Conservation (phyloP, 495 filamentous ascomycete genomes). For the Talaromyces nanjingensis region DNA sequence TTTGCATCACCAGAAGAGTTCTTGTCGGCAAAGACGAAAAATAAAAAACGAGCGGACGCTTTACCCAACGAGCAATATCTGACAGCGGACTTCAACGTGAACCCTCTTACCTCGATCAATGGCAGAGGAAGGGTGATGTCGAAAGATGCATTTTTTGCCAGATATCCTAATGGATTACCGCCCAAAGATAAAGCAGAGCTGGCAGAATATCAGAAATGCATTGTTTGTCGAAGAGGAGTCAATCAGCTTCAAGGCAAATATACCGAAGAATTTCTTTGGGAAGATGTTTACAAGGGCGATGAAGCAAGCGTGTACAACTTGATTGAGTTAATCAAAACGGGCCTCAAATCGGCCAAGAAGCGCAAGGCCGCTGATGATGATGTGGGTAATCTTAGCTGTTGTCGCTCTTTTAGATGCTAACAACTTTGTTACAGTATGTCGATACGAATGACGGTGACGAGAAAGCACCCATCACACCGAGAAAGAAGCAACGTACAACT, state of each 20-base stretch:
- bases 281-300: constrained; percentile 64
- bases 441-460: constrained; percentile 40
- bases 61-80: constrained; percentile 89
- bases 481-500: constrained; percentile 47
- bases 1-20: constrained; percentile 90
- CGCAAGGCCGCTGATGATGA: constrained; percentile 40
- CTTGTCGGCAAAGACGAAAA: constrained; percentile 46
- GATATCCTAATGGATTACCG: constrained; percentile 71
- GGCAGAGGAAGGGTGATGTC: constrained; percentile 81
- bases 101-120: constrained; percentile 83
- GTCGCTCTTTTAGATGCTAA: constrained; percentile 2
- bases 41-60: constrained; percentile 77
- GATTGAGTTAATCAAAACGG: constrained; percentile 55
- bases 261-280: constrained; percentile 90
- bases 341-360: constrained; percentile 50
- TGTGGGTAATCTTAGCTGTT: constrained; percentile 26
- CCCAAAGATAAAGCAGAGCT: constrained; percentile 51
- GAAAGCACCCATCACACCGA: constrained; percentile 47
- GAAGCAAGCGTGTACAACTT: constrained; percentile 50
- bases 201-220: constrained; percentile 77
- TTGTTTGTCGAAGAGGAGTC: constrained; percentile 83
- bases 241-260: constrained; percentile 84
- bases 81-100: constrained; percentile 74
- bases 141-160: constrained; percentile 49
- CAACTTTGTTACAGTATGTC: constrained; percentile 27